phyloP scores from a whole-genome alignment of 179 eudicot genomes.

The Spinacia oleracea region DNA sequence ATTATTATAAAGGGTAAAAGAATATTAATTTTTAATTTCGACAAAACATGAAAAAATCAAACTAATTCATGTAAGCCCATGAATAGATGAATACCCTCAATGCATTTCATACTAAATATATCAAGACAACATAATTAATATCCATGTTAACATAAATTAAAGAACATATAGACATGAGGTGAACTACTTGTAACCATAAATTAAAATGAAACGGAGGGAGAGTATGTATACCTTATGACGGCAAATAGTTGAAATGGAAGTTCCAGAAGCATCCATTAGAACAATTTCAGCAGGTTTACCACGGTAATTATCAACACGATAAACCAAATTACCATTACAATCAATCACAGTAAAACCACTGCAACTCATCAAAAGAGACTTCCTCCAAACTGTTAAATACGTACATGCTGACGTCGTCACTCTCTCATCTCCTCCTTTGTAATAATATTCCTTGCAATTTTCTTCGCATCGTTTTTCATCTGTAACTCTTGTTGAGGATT shows the following conservation, averaged over 20 bases:
- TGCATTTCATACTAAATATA: no score
- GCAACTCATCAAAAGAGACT: conserved; percentile 41
- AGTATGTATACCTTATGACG: conserved; percentile 45
- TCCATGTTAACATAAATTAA: no score
- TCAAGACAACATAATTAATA: no score
- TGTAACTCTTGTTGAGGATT: conserved; percentile 27
- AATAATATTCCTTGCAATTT: not conserved
- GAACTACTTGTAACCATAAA: no score
- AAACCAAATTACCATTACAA: conserved; percentile 35
- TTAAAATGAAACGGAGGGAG: not conserved
- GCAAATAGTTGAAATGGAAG: conserved; percentile 33
- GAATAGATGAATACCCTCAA: no score
- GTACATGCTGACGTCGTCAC: not conserved
- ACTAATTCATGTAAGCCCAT: no score
- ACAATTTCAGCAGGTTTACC: conserved; percentile 39
- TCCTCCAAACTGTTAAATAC: conserved; percentile 45
- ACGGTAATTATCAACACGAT: conserved; percentile 45
- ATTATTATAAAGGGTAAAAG: no score
- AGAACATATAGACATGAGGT: no score
- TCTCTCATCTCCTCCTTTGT: not conserved
- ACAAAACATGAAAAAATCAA: no score
- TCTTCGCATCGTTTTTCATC: conserved; percentile 8
- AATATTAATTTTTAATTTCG: no score
- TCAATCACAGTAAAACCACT: conserved; percentile 47
- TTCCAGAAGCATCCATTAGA: conserved; percentile 43